A percentile compares a stretch with the other conserved stretches of the same genome.
Conservation (phyloP, 257 asterid species). For the Verbascum thapsus region DNA sequence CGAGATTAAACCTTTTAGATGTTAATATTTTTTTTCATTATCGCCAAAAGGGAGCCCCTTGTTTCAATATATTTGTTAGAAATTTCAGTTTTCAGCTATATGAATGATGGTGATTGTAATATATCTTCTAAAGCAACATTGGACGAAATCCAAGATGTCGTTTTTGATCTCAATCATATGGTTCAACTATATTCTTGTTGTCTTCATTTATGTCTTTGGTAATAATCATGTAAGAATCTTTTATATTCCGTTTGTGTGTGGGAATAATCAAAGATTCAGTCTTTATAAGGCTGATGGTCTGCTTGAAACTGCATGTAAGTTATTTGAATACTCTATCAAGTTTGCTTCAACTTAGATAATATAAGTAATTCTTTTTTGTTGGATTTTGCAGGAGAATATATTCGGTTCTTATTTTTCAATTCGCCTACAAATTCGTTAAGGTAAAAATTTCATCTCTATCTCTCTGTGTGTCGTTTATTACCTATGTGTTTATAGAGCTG, state of each 20-base stretch:
- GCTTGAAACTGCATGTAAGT: too few relatives aligned
- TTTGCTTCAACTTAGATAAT: too few relatives aligned
- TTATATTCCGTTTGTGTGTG: background rate
- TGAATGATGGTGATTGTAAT: constrained; percentile 16
- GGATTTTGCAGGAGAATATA: too few relatives aligned
- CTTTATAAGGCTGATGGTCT: background rate
- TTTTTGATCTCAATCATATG: background rate
- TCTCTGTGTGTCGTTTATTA: background rate
- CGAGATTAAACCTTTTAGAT: constrained; percentile 25
- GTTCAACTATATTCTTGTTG: background rate
- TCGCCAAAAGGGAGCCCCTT: constrained; percentile 31
- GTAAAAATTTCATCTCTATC: background rate
- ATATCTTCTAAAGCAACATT: constrained; percentile 1
- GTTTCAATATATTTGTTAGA: too few relatives aligned
- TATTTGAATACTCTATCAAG: too few relatives aligned
- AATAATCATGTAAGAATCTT: background rate
- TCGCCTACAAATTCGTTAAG: too few relatives aligned
- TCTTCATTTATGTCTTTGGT: background rate
- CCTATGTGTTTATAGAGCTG: background rate
- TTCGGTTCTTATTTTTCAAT: too few relatives aligned
- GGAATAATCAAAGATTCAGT: background rate
- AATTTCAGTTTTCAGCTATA: too few relatives aligned
- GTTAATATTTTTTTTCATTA: constrained; percentile 31
- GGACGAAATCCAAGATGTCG: constrained; percentile 5
- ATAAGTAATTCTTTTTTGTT: too few relatives aligned